Conservation (phyloP, 2,329 filamentous ascomycete species). For the Pestalotiopsis sp. region DNA sequence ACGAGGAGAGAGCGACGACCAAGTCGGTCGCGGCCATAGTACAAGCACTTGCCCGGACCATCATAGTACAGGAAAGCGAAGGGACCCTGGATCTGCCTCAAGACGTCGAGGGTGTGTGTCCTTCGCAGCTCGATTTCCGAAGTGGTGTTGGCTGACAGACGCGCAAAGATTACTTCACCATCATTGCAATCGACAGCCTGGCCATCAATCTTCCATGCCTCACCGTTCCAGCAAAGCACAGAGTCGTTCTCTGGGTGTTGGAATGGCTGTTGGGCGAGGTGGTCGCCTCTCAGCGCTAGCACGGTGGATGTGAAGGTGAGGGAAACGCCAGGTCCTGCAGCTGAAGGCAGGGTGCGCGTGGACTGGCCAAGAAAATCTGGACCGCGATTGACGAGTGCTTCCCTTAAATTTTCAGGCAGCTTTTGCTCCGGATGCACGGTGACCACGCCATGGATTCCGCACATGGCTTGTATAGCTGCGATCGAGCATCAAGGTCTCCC, state of each 20-base stretch:
- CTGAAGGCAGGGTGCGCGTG: constrained; percentile 24
- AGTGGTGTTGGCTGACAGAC: constrained; percentile 35
- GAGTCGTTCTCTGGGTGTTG: constrained; percentile 58
- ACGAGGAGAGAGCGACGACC: constrained; percentile 82
- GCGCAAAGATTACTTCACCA: constrained; percentile 67
- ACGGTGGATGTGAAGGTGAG: constrained; percentile 81
- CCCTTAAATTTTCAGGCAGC: constrained; percentile 40
- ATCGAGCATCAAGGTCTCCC: background rate
- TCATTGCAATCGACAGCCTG: constrained; percentile 74
- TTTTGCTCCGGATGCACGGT: constrained; percentile 35
- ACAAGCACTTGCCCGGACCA: constrained; percentile 61
- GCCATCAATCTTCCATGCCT: constrained; percentile 79
- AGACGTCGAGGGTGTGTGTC: constrained; percentile 47
- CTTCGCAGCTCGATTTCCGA: constrained; percentile 27
- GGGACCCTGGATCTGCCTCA: constrained; percentile 73
- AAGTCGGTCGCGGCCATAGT: constrained; percentile 84
- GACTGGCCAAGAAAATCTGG: constrained; percentile 59
- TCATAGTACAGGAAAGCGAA: constrained; percentile 91
- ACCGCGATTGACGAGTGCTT: constrained; percentile 56
- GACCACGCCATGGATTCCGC: constrained; percentile 61
- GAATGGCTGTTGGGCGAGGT: constrained; percentile 75
- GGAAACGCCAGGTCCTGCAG: constrained; percentile 27
- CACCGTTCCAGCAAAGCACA: constrained; percentile 94
- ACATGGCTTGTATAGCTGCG: constrained; percentile 45
- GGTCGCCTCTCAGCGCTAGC: constrained; percentile 80